Evolutionary conservation across 768 basidiomycete genomes (phyloP).

Genomic region (Boletus reticuloceps): DNA sequence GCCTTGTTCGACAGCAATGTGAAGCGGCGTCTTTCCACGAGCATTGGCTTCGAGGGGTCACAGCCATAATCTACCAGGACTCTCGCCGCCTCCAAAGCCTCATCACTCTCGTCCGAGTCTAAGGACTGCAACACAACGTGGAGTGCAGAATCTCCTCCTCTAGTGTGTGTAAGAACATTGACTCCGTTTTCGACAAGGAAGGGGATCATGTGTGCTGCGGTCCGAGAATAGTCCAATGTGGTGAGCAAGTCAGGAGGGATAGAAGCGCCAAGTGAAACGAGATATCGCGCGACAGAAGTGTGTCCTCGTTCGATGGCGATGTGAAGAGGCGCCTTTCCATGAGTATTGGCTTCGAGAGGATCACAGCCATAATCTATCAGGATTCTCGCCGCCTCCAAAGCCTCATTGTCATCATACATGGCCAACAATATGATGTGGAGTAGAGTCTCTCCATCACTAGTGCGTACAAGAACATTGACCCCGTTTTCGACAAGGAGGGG

Average conservation of each 20-base stretch:
- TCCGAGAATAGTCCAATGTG: neutral
- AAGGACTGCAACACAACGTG: neutral
- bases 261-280: neutral
- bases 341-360: neutral
- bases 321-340: neutral
- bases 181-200: neutral
- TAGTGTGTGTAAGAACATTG: neutral
- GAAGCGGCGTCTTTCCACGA: too few species aligned
- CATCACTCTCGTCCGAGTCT: rapidly evolving
- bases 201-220: neutral
- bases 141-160: neutral
- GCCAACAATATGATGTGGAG: neutral
- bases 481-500: neutral
- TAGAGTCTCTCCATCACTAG: neutral
- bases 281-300: neutral
- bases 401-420: neutral
- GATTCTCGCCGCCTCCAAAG: neutral
- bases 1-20: too few species aligned
- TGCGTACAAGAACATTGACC: neutral
- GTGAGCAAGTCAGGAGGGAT: neutral
- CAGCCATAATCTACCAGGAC: neutral
- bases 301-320: neutral
- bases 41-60: neutral
- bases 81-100: neutral
- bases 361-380: neutral